Conservation (phyloP, 495 filamentous ascomycete genomes). For the Xylaria telfairii region DNA sequence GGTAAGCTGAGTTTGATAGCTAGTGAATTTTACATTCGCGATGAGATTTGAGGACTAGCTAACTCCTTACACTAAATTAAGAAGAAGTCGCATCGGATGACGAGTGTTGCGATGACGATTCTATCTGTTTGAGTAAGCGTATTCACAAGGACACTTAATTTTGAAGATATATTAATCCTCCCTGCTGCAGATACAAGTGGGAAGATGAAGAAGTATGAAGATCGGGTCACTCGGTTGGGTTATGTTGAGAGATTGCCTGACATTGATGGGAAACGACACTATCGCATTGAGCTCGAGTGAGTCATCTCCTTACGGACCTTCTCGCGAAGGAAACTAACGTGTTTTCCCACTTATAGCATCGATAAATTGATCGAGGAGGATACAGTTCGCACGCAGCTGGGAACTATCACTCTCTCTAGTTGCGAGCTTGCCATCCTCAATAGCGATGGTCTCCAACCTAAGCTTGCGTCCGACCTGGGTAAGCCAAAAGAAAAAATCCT, state of each 20-base stretch:
- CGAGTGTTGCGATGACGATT: neutral
- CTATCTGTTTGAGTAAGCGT: slow-evolving; percentile 3
- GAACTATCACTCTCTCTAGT: slow-evolving; percentile 3
- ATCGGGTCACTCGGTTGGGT: slow-evolving; percentile 7
- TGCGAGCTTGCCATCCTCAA: slow-evolving; percentile 14
- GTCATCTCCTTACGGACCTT: neutral
- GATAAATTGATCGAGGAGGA: slow-evolving; percentile 9
- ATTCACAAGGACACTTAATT: neutral
- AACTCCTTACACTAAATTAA: neutral
- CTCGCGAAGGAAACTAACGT: neutral
- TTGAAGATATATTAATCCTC: neutral
- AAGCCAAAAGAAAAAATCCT: neutral
- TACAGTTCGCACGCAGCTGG: slow-evolving; percentile 6
- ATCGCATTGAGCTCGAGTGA: slow-evolving; percentile 15
- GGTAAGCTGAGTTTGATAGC: neutral
- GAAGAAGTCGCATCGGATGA: neutral
- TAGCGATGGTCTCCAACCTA: slow-evolving; percentile 18
- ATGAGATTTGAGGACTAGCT: neutral
- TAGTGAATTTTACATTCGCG: neutral
- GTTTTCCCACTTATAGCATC: neutral
- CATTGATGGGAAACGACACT: slow-evolving; percentile 17
- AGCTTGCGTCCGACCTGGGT: slow-evolving; percentile 16
- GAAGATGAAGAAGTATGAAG: slow-evolving; percentile 14
- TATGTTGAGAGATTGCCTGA: slow-evolving; percentile 19
- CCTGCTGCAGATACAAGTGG: neutral